Evolutionary conservation across 139 green algal genomes (phyloP).

Genomic region (Pseudopediastrum boryanum): DNA sequence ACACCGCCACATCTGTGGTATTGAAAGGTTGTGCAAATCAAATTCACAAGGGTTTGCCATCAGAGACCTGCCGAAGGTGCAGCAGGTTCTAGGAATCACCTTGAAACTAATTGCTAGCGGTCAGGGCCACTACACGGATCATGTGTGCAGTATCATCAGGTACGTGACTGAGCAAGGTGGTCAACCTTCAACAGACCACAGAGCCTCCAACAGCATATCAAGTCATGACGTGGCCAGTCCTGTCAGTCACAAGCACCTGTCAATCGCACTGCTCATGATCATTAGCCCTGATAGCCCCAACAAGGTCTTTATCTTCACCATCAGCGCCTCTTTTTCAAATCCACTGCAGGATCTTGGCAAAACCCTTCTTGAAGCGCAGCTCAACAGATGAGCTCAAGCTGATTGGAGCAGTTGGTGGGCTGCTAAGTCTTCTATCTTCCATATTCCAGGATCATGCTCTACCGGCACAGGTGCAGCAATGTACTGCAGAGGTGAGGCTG

Average conservation of each 20-base stretch:
- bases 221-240: neutral
- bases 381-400: conserved; percentile 30
- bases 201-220: neutral
- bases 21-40: neutral
- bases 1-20: neutral
- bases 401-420: neutral
- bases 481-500: conserved; percentile 24
- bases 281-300: neutral
- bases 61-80: neutral
- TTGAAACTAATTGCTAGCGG: neutral
- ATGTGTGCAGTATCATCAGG: conserved; percentile 17
- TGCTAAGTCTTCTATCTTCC: neutral
- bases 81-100: neutral
- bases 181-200: neutral
- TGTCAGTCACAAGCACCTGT: neutral
- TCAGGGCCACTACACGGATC: neutral
- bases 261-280: neutral
- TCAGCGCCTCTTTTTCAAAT: neutral
- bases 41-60: conserved; percentile 5
- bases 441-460: neutral
- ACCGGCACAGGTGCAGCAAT: conserved; percentile 22
- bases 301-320: neutral
- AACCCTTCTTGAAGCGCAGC: conserved; percentile 15
- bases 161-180: too few relatives aligned
- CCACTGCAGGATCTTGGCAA: conserved; percentile 8